phyloP scores from a whole-genome alignment of 805 yeast species.

The Barnettozyma wickerhamii region DNA sequence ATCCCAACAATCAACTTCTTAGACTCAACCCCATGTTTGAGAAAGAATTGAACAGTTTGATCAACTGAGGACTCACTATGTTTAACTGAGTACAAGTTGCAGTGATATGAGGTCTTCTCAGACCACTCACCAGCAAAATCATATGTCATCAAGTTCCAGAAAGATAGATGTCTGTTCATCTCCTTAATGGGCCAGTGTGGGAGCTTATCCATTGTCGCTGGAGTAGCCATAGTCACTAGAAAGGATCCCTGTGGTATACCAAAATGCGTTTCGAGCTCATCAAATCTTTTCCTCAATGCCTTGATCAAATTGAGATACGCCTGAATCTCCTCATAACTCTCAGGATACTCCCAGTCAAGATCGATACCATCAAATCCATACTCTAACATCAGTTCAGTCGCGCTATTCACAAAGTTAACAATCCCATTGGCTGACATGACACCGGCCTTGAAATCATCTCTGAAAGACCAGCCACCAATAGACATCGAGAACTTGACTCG shows the following conservation, averaged over 20 bases:
- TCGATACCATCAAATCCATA: slow-evolving; percentile 88
- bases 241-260: slow-evolving; percentile 28
- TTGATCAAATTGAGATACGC: slow-evolving; percentile 29
- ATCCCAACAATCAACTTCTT: slow-evolving; percentile 70
- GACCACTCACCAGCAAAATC: slow-evolving; percentile 86
- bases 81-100: slow-evolving; percentile 47
- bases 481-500: slow-evolving; percentile 61
- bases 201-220: slow-evolving; percentile 52
- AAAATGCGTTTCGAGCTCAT: slow-evolving; percentile 8
- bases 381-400: slow-evolving; percentile 41
- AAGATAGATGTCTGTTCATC: slow-evolving; percentile 56
- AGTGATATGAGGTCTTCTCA: slow-evolving; percentile 54
- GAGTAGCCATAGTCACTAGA: slow-evolving; percentile 69
- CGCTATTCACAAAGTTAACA: slow-evolving; percentile 47
- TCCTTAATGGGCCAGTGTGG: slow-evolving; percentile 38
- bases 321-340: slow-evolving; percentile 36
- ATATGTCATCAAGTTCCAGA: slow-evolving; percentile 90
- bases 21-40: slow-evolving; percentile 38
- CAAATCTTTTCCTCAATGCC: neutral
- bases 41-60: slow-evolving; percentile 42
- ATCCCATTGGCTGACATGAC: slow-evolving; percentile 32
- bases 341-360: slow-evolving; percentile 93
- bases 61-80: slow-evolving; percentile 44
- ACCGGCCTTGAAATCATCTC: slow-evolving; percentile 35
- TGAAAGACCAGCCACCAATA: slow-evolving; percentile 76